Percentiles rank a stretch among this genome's conserved stretches.
Conservation (phyloP, 2,329 filamentous ascomycete genomes). For the Acephala macrosclerotiorum region DNA sequence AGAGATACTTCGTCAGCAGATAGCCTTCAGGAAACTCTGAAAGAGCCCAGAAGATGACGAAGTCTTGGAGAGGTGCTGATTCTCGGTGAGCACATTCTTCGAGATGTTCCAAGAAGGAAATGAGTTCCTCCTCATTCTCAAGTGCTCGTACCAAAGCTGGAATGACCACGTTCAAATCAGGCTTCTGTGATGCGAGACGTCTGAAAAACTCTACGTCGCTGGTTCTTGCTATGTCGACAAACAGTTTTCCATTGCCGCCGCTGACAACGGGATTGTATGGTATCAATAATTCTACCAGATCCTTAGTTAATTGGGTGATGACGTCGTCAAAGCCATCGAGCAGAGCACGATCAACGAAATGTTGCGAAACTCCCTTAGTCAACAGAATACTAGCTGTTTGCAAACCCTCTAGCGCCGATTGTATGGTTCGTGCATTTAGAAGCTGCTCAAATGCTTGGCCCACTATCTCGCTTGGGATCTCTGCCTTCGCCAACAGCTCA, state of each 20-base stretch:
- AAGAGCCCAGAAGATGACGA: slow-evolving; percentile 13
- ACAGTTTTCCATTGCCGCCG: slow-evolving; percentile 13
- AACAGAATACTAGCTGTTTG: slow-evolving; percentile 9
- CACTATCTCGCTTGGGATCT: slow-evolving; percentile 1
- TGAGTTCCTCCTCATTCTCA: slow-evolving; percentile 12
- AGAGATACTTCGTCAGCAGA: slow-evolving; percentile 9
- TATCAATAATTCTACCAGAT: slow-evolving; percentile 14
- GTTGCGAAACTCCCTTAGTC: slow-evolving; percentile 4
- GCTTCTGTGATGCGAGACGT: slow-evolving; percentile 11
- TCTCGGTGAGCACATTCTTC: slow-evolving; percentile 11
- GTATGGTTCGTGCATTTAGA: slow-evolving; percentile 10
- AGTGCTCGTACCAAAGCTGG: slow-evolving; percentile 12
- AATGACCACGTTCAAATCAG: slow-evolving; percentile 12
- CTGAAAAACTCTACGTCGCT: slow-evolving; percentile 2
- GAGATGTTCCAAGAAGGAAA: slow-evolving; percentile 4
- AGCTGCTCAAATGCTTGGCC: slow-evolving; percentile 13
- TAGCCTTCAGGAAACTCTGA: slow-evolving; percentile 8
- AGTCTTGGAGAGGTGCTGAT: slow-evolving; percentile 11
- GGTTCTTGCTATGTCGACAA: slow-evolving; percentile 2
- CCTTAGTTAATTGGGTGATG: neutral
- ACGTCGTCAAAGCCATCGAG: slow-evolving; percentile 14
- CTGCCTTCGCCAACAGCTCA: slow-evolving; percentile 8
- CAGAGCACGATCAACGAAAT: slow-evolving; percentile 12
- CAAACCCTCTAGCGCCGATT: neutral
- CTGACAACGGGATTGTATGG: slow-evolving; percentile 11